These are phyloP conservation scores for Spiromastix sp. DNA, from an alignment of 2,329 filamentous ascomycete genomes.

Conservation along the genomic window DNA sequence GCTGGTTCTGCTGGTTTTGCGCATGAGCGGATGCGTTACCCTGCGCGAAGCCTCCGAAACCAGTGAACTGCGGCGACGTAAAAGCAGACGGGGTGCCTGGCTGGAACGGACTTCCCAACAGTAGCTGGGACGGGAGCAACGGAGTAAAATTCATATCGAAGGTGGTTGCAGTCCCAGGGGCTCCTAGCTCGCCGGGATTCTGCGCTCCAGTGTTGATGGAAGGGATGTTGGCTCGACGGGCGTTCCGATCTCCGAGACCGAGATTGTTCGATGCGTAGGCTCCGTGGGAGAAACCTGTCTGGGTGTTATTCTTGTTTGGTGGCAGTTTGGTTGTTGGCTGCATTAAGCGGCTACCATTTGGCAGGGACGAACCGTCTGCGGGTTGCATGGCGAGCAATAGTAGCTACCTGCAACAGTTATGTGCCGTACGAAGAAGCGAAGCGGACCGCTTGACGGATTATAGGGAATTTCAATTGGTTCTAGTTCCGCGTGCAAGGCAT, in stretches of 20 bases:
- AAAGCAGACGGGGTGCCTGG: slow-evolving; percentile 86
- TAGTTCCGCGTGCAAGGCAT: not conserved
- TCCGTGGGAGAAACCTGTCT: slow-evolving; percentile 85
- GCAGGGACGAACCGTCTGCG: slow-evolving; percentile 56
- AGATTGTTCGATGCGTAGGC: slow-evolving; percentile 77
- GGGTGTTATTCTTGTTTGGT: slow-evolving; percentile 51
- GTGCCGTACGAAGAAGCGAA: slow-evolving; percentile 71
- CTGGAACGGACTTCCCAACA: slow-evolving; percentile 94
- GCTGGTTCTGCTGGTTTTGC: slow-evolving; percentile 48
- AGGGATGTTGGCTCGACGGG: slow-evolving; percentile 73
- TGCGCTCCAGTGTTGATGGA: slow-evolving; percentile 76
- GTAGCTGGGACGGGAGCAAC: slow-evolving; percentile 82
- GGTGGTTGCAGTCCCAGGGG: slow-evolving; percentile 65
- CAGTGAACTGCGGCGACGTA: slow-evolving; percentile 84
- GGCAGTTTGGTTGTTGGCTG: slow-evolving; percentile 71
- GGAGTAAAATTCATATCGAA: slow-evolving; percentile 99
- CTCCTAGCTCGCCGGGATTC: slow-evolving; percentile 63
- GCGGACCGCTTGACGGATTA: slow-evolving; percentile 63
- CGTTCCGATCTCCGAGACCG: slow-evolving; percentile 78
- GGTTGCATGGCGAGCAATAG: slow-evolving; percentile 86
- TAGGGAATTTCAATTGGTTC: slow-evolving; percentile 1
- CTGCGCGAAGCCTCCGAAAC: slow-evolving; percentile 65
- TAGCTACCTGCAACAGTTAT: slow-evolving; percentile 69
- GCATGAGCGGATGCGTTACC: slow-evolving; percentile 42
- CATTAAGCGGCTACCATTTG: slow-evolving; percentile 51